A percentile compares a stretch with the other conserved stretches of the same genome.
Conservation (phyloP, 169 alveolate species). For the Plasmodium yoelii region DNA sequence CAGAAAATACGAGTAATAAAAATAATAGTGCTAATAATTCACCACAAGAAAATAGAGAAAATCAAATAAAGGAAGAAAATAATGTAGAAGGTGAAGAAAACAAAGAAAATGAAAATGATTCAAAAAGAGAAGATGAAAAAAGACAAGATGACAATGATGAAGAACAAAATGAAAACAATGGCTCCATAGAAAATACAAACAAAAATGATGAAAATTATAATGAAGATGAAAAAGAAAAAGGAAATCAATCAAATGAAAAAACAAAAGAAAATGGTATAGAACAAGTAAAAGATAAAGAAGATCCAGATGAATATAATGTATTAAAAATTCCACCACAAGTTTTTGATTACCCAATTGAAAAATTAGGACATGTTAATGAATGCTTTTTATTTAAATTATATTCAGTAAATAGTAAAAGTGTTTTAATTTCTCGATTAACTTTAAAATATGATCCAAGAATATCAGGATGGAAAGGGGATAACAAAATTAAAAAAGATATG, state of each 20-base stretch:
- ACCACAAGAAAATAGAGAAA: not conserved
- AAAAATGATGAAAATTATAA: slow-evolving; percentile 11
- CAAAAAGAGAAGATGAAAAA: slow-evolving; percentile 27
- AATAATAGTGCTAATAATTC: not conserved
- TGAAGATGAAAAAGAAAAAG: not conserved
- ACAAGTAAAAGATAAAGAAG: slow-evolving; percentile 22
- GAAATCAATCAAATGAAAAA: not conserved
- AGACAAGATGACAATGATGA: slow-evolving; percentile 24
- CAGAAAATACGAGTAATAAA: slow-evolving; percentile 23
- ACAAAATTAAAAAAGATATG: slow-evolving; percentile 65
- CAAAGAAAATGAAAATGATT: not conserved
- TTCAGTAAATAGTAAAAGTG: slow-evolving; percentile 69
- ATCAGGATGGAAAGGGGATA: slow-evolving; percentile 78
- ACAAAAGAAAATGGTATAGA: not conserved
- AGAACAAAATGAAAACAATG: slow-evolving; percentile 5
- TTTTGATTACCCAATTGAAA: slow-evolving; percentile 74
- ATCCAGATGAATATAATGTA: slow-evolving; percentile 79
- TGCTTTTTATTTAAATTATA: slow-evolving; percentile 76
- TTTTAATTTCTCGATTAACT: slow-evolving; percentile 70
- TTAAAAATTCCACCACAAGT: slow-evolving; percentile 79
- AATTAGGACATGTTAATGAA: slow-evolving; percentile 80
- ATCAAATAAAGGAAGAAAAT: not conserved
- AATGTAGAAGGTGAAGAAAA: slow-evolving; percentile 8
- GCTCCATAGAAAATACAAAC: not conserved
- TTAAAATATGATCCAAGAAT: slow-evolving; percentile 81